These are phyloP conservation scores for Gentiana straminea DNA, from an alignment of 257 asterid genomes.

Conservation along the genomic window DNA sequence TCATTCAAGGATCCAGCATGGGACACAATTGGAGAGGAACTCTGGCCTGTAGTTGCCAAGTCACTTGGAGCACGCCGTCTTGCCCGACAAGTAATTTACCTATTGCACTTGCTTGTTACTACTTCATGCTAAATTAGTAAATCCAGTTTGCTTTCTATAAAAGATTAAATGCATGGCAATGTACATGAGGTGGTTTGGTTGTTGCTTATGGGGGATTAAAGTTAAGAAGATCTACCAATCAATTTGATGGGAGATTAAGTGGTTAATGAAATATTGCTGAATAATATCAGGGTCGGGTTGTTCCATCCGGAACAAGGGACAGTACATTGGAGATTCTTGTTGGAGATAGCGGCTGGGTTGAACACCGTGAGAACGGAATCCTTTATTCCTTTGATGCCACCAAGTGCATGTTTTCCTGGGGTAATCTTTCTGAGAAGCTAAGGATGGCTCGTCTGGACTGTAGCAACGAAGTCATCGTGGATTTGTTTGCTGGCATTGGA, in stretches of 20 bases:
- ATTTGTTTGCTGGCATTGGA: slow-evolving; percentile 93
- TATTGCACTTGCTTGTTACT: background rate
- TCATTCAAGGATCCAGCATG: slow-evolving; percentile 72
- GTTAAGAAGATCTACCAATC: background rate
- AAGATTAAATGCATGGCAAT: too few relatives aligned
- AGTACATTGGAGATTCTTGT: slow-evolving; percentile 87
- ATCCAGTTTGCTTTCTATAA: too few relatives aligned
- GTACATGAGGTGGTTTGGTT: too few relatives aligned
- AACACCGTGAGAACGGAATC: slow-evolving; percentile 89
- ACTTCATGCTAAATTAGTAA: background rate
- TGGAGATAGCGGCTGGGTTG: slow-evolving; percentile 91
- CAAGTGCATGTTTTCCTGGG: slow-evolving; percentile 99
- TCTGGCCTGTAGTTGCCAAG: slow-evolving; percentile 76
- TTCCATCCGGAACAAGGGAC: slow-evolving; percentile 80
- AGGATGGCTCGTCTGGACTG: slow-evolving; percentile 73
- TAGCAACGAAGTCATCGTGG: slow-evolving; percentile 74
- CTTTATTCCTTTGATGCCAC: slow-evolving; percentile 83
- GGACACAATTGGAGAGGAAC: slow-evolving; percentile 58
- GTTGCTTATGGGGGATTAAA: background rate
- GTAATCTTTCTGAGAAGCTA: slow-evolving; percentile 93
- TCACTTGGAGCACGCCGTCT: slow-evolving; percentile 73
- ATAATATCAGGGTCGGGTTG: slow-evolving; percentile 57
- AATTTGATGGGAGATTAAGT: too few relatives aligned
- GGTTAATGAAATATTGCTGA: slow-evolving; percentile 19
- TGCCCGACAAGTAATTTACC: slow-evolving; percentile 69